These are phyloP conservation scores for Cinnamomum micranthum DNA, from an alignment of 164 flowering plant genomes.

Conservation along the genomic window DNA sequence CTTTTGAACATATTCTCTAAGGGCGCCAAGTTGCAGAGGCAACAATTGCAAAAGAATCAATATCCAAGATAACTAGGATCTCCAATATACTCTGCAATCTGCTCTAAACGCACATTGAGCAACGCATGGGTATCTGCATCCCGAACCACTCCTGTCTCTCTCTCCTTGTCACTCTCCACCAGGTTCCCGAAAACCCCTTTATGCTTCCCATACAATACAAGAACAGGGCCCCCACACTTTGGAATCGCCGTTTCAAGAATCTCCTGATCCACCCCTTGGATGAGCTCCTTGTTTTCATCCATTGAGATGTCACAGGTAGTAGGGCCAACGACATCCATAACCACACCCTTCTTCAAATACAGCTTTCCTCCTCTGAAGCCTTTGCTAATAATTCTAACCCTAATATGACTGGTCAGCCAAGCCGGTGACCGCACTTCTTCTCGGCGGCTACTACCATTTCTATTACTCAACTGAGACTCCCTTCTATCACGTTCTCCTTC, in stretches of 20 bases:
- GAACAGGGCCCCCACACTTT: constrained; percentile 60
- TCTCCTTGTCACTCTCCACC: constrained; percentile 56
- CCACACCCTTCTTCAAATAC: constrained; percentile 71
- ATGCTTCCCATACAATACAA: constrained; percentile 70
- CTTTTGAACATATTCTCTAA: background rate
- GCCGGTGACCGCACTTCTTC: constrained; percentile 15
- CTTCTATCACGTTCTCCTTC: constrained; percentile 4
- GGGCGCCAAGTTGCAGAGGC: background rate
- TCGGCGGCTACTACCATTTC: background rate
- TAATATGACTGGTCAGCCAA: constrained; percentile 74
- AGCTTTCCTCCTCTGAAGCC: constrained; percentile 67
- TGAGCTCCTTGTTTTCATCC: constrained; percentile 68
- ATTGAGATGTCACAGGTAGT: constrained; percentile 56
- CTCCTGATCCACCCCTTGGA: constrained; percentile 73
- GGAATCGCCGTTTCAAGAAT: constrained; percentile 81
- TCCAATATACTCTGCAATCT: constrained; percentile 79
- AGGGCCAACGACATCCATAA: constrained; percentile 81
- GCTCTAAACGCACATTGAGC: constrained; percentile 65
- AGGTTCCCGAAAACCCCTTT: constrained; percentile 71
- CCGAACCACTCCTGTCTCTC: constrained; percentile 61
- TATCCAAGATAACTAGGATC: constrained; percentile 76
- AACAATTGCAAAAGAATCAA: constrained; percentile 26
- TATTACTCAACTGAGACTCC: background rate
- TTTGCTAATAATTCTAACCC: constrained; percentile 72
- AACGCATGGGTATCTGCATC: constrained; percentile 71